Evolutionary conservation across 1,284 basidiomycete species (phyloP), one percentile per base, ranked within the genome.

Genomic region (Puccinia horiana): DNA sequence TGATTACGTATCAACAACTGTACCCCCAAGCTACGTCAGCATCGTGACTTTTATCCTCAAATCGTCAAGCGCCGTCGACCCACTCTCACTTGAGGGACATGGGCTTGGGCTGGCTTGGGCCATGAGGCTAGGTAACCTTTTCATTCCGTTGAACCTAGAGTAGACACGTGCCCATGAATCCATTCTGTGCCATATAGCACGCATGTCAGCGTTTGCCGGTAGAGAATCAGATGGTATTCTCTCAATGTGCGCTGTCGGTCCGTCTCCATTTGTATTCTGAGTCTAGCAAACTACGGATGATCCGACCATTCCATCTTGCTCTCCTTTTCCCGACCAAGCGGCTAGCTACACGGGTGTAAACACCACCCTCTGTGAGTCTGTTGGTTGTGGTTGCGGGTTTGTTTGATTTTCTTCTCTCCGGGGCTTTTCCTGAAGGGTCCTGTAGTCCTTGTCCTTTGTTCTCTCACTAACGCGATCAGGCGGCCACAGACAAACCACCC

Each of bases 271-370:
- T 32, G 56, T 58, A 58, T 6, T n/a, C 56, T 58, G 56, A 58
- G 56, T 9, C 56, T 67, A 67, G 18, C n/a, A 26, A 67, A 47
- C 69, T 26, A 47, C 42, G 69, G 69, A 49, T 72, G 40, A 49
- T 72, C 37, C 69, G 37, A 72, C 44, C 11, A n/a, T 72, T 72
- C 69, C 42, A 42, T 72, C 35, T 72, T 11, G 18, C 69, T 72
- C 69, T 72, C 69, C 69, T 72, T 72, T 72, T 72, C 35, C 44
- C 69, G 16, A 72, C 69, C 69, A 72, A 47, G 44, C 69, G 44
- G 42, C 69, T 49, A 72, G 37, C 44, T 72, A 47, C n/a, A 72
- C 44, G 42, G 37, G 14, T 72, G 44, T 72, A 42, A 44, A 49
- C 44, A 72, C n/a, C 37, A 58, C 56, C 56, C 20, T 58, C 56